Base-by-base conservation (phyloP, 768 basidiomycete genomes). In the Rhodotorula paludigena region DNA sequence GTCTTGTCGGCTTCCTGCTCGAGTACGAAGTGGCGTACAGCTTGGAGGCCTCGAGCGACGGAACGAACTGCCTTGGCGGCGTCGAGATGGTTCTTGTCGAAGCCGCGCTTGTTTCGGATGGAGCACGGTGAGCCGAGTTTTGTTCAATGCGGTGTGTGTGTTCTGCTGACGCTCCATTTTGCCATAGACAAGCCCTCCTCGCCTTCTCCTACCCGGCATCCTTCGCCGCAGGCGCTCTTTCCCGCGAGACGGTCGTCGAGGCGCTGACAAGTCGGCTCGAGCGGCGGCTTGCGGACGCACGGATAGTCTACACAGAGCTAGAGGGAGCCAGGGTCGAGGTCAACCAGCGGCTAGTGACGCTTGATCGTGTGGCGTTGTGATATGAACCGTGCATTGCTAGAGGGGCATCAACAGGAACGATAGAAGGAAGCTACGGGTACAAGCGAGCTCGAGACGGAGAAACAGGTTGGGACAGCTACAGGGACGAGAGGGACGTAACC, bases 1-100 rank as follows among this genome's bases (percentile, higher is more conserved):
- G 51, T 2, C 28, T 62, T 21, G 60, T 63, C 20, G 69, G 69
- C 0, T 44, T 39, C 41, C 53, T 66, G 6, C 52, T 71, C 44
- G 69, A 71, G 28, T 71, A 71, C 16, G 25, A 57, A 2, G 39
- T 66, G 20, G 57, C 53, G 0, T 71, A 71, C 61, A 30, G 33
- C 25, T 5, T 66, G 28, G 20, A 21, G 20, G 16, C 28, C 5
- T 30, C 41, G 25, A 10, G 20, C 4, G 49, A 44, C 30, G 61
- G 57, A 9, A 7, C 12, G 36, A 68, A 68, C 53, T 68, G 67
- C 39, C 47, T 68, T 7, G 67, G 66, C 6, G 66, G 57, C 21
- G 20, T 18, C 30, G 62, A 63, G 47, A 45, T 68, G 11, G 16
- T 49, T 3, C 44, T 68, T 8, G 32, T 60, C 14, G 62, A 68